These are phyloP conservation scores for Thozetella sp. DNA, from an alignment of 495 filamentous ascomycete species.

Conservation along the genomic window DNA sequence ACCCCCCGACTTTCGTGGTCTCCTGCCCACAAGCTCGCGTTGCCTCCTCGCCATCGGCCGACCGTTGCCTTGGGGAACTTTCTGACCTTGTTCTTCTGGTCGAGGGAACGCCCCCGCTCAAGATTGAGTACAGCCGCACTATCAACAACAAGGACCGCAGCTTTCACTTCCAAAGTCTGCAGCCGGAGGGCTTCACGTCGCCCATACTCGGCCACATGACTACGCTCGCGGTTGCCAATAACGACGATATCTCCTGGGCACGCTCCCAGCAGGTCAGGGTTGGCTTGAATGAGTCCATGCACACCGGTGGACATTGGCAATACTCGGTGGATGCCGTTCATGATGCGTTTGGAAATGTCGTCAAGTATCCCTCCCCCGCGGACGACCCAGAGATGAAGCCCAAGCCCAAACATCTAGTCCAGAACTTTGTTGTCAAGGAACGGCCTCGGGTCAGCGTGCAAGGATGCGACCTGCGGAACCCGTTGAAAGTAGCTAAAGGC, in stretches of 20 bases:
- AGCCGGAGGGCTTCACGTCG: constrained; percentile 82
- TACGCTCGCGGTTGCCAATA: constrained; percentile 53
- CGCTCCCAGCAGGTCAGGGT: constrained; percentile 72
- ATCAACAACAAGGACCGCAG: constrained; percentile 76
- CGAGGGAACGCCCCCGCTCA: constrained; percentile 87
- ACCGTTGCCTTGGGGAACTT: constrained; percentile 78
- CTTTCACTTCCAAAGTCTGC: constrained; percentile 85
- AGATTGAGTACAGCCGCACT: constrained; percentile 84
- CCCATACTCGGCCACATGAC: constrained; percentile 64
- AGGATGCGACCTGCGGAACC: constrained; percentile 75
- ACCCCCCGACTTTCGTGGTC: constrained; percentile 78
- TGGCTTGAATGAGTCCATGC: constrained; percentile 85
- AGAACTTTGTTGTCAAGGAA: constrained; percentile 83
- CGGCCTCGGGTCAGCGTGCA: constrained; percentile 71
- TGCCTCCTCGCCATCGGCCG: constrained; percentile 60
- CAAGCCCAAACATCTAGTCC: constrained; percentile 66
- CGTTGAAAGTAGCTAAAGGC: constrained; percentile 81
- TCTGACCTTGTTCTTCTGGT: constrained; percentile 83
- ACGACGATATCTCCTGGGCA: constrained; percentile 79
- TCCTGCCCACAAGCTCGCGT: constrained; percentile 79
- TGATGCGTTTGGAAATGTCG: constrained; percentile 85
- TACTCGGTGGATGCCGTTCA: constrained; percentile 91
- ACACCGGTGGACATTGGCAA: constrained; percentile 74
- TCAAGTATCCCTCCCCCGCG: constrained; percentile 71
- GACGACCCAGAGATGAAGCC: constrained; percentile 64